Evolutionary conservation across 2,329 filamentous ascomycete genomes (phyloP).

Genomic region (Aschersonia sp.): DNA sequence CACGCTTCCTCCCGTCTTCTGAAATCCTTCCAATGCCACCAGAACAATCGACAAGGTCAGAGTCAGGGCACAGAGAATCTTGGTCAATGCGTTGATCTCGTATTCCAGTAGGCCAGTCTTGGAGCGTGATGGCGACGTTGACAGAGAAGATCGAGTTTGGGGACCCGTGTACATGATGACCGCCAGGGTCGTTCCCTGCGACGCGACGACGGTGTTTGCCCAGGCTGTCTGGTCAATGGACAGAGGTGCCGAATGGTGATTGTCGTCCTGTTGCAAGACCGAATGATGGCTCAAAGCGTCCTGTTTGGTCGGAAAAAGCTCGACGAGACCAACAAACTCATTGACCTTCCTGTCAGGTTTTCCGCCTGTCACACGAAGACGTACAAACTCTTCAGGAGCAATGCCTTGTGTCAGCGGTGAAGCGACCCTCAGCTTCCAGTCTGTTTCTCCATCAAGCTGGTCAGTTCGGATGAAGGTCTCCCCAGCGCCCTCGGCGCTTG

Average conservation of each 20-base stretch:
- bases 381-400: slow-evolving; percentile 53
- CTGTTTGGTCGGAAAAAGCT: slow-evolving; percentile 46
- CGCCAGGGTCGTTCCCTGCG: slow-evolving; percentile 74
- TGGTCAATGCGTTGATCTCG: slow-evolving; percentile 94
- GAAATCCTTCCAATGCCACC: slow-evolving; percentile 75
- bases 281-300: slow-evolving; percentile 29
- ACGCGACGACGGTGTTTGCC: slow-evolving; percentile 95
- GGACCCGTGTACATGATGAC: slow-evolving; percentile 90
- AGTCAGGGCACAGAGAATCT: slow-evolving; percentile 85
- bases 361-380: slow-evolving; percentile 61
- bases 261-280: slow-evolving; percentile 18
- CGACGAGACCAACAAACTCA: slow-evolving; percentile 81
- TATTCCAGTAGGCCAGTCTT: slow-evolving; percentile 89
- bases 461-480: slow-evolving; percentile 97
- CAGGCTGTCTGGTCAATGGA: slow-evolving; percentile 96
- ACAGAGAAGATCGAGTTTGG: slow-evolving; percentile 85
- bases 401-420: slow-evolving; percentile 77
- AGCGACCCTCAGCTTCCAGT: slow-evolving; percentile 90
- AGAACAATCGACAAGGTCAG: slow-evolving; percentile 74
- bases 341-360: slow-evolving; percentile 91
- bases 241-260: slow-evolving; percentile 51
- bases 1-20: slow-evolving; percentile 45
- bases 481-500: slow-evolving; percentile 37
- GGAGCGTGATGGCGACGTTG: slow-evolving; percentile 79
- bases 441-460: slow-evolving; percentile 92